Evolutionary conservation across 257 asterid species (phyloP).

Genomic region (Gentiana dahurica): DNA sequence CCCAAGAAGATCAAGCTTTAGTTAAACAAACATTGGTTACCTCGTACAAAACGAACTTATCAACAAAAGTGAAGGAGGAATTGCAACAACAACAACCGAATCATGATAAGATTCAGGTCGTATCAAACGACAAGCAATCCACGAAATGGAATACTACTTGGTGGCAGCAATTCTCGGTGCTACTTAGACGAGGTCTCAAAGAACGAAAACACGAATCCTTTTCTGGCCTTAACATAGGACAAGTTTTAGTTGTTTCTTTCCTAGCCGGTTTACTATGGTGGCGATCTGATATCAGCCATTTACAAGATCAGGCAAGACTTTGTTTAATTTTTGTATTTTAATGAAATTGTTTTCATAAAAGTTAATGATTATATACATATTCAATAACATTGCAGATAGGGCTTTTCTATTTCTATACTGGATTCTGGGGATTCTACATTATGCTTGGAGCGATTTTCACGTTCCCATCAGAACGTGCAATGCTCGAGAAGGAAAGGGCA

Average conservation of each 20-base stretch:
- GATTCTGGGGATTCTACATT: constrained; percentile 81
- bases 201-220: constrained; percentile 67
- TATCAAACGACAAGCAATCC: constrained; percentile 15
- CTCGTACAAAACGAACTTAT: constrained; percentile 32
- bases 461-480: constrained; percentile 55
- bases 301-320: constrained; percentile 66
- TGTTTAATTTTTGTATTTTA: too few relatives aligned
- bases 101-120: not conserved
- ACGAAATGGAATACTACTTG: constrained; percentile 53
- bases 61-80: constrained; percentile 25
- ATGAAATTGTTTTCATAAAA: not conserved
- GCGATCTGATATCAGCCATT: constrained; percentile 36
- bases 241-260: constrained; percentile 41
- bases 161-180: constrained; percentile 59
- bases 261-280: constrained; percentile 68
- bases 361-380: constrained; percentile 3
- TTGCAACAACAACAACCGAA: constrained; percentile 10
- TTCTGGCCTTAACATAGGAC: constrained; percentile 41
- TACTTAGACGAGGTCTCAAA: constrained; percentile 58
- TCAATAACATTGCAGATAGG: constrained; percentile 36
- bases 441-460: constrained; percentile 73
- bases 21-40: constrained; percentile 39
- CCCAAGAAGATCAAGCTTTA: constrained; percentile 28
- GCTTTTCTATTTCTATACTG: constrained; percentile 43
- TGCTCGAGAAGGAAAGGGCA: constrained; percentile 62